Evolutionary conservation across 352 stramenopile species (phyloP).

Genomic region (Phytopythium delawarense): DNA sequence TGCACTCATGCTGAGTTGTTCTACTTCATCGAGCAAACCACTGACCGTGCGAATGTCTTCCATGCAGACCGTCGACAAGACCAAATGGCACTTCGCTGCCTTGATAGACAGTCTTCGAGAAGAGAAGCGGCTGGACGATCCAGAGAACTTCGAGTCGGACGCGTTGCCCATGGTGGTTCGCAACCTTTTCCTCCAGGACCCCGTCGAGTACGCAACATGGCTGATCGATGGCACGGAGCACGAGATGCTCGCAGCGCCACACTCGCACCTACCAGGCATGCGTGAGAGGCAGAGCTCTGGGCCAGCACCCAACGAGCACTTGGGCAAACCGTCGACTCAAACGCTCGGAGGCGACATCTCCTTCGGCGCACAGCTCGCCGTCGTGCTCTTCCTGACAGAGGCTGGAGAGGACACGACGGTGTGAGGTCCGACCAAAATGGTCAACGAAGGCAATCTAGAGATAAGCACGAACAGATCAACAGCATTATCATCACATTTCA

Average conservation of each 20-base stretch:
- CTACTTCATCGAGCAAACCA: not conserved
- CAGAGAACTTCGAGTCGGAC: not conserved
- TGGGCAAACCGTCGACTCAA: slow-evolving; percentile 6
- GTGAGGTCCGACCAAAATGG: not conserved
- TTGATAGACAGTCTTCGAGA: not conserved
- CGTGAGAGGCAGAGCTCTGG: not conserved
- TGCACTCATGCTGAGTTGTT: not conserved
- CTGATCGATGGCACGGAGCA: slow-evolving; percentile 34
- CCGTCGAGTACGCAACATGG: slow-evolving; percentile 36
- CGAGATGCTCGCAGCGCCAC: slow-evolving; percentile 29
- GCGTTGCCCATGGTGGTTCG: slow-evolving; percentile 21
- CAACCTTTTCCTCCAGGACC: slow-evolving; percentile 35
- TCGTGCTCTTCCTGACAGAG: slow-evolving; percentile 34
- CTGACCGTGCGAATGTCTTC: not conserved
- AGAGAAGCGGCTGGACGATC: not conserved
- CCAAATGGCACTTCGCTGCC: slow-evolving; percentile 22
- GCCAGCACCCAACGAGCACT: slow-evolving; percentile 23
- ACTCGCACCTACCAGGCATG: not conserved
- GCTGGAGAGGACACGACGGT: not conserved
- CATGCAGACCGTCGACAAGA: slow-evolving; percentile 39
- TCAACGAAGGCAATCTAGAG: not conserved
- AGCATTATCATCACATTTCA: not conserved
- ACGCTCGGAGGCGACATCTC: slow-evolving; percentile 33
- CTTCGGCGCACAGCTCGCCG: slow-evolving; percentile 34
- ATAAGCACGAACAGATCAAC: not conserved